Base-by-base conservation (phyloP, 2,329 filamentous ascomycete genomes). In the Nigrograna mackinnonii region DNA sequence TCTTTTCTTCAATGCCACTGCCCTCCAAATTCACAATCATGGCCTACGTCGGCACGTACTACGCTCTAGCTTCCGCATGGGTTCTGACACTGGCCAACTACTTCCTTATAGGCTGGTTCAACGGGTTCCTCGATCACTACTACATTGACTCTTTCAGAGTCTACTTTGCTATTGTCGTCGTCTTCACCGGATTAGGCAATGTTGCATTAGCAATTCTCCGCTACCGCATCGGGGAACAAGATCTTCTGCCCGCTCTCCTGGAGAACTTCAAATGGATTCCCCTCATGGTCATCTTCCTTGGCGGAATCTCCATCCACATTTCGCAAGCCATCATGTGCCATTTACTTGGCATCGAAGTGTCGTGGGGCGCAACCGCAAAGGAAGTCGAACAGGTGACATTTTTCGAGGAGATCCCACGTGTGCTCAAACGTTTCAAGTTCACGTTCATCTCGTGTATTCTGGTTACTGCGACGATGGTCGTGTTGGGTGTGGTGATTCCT, bases 321-420 rank as follows among this genome's bases (percentile, higher is more conserved):
- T 88, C 83, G 21, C 86, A 91, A 65, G 89, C 89, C 1, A 75
- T 95, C 22, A 70, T 94, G 34, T 79, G 84, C 4, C 90, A 95
- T 73, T 89, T 94, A 81, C 88, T 94, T 64, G 83, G 88, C 71
- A 83, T 92, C 62, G 80, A 94, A 69, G 92, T 94, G 85, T 82
- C 81, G 3, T 94, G 89, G 89, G 89, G 89, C 37, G 84, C 89
- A 1, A 95, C 90, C 0, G 80, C 84, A 30, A 95, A 95, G 71
- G 90, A 95, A 72, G 82, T 82, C 37, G 86, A 90, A 57, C 84
- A 86, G 60, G 85, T 86, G 19, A 87, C 89, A 68, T 95, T 95
- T 71, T 92, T 91, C 71, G 86, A 89, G 46, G 89, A 94, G 64
- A 81, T 91, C 14, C 86, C 86, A 22, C 87, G 86, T 63, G 87